Base-by-base conservation (phyloP, 1,139 yeast species). In the Candida tropicalis region DNA sequence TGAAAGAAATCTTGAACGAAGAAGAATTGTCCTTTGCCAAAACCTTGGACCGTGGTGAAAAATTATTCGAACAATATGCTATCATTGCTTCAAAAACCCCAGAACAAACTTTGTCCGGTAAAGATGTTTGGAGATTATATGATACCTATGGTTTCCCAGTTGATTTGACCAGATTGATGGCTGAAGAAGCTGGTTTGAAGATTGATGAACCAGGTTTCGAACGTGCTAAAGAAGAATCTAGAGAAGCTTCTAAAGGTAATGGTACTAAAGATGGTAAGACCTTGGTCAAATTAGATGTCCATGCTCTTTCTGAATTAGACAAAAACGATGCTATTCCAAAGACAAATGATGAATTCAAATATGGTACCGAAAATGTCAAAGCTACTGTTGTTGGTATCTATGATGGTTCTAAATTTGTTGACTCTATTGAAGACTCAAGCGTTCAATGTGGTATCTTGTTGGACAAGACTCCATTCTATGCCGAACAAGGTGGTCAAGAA, bases 111-210 rank as follows among this genome's bases (percentile, higher is more conserved):
- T 77, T 93, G 50, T 81, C 88, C 40, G 99, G 99, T 63, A 84
- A 81, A 59, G 97, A 93, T 61, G 99, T 93, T 33, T 93, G 99
- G 99, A 82, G 99, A 70, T 76, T 93, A 58, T 95, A 95, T 58
- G 99, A 93, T 59, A 95, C 99, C n/a, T 93, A 91, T 61, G 99
- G 99, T 45, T 93, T 93, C 87, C 99, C 99, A 34, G 97, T 90
- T 43, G 99, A 93, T 69, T 81, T 93, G 65, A 95, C 99, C 32
- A 82, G 96, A 63, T 79, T 93, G 62, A 95, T 93, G 99, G 99
- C 99, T 36, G 98, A 91, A 68, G 99, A 93, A 70, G 89, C 95
- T 45, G 96, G 95, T n/a, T 78, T 93, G 56, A 84, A 83, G 57
- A 91, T 93, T 54, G 97, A 93, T 63, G 96, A 89, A 61, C 82